These are phyloP conservation scores for Ceriops tagal DNA, from an alignment of 345 rosid genomes.

Conservation along the genomic window DNA sequence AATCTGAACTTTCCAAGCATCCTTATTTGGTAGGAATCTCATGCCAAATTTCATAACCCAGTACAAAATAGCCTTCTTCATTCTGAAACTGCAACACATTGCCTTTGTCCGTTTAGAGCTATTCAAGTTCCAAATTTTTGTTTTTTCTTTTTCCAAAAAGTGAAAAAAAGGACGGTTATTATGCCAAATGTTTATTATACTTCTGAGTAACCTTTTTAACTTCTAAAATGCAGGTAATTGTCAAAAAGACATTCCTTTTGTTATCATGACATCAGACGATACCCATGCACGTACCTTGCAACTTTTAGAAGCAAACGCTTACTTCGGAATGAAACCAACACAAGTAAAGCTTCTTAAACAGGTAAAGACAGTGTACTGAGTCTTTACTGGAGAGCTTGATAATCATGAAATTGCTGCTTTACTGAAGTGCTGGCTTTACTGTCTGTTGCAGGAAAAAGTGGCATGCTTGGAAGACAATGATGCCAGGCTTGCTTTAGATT, in stretches of 20 bases:
- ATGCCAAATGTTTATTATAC: background rate
- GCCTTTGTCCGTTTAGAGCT: background rate
- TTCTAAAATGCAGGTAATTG: conserved; percentile 41
- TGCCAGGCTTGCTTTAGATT: conserved; percentile 82
- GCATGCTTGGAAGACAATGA: conserved; percentile 94
- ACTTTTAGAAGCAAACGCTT: conserved; percentile 68
- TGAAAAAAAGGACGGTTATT: background rate
- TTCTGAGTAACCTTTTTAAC: background rate
- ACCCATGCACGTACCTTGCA: conserved; percentile 69
- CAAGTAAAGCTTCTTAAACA: conserved; percentile 93
- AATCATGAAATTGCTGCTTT: background rate
- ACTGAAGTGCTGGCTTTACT: conserved; percentile 6
- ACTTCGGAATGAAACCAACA: conserved; percentile 83
- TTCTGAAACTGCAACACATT: too few relatives aligned
- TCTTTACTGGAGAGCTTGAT: conserved; percentile 3
- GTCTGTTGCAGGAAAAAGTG: conserved; percentile 76
- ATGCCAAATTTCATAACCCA: too few relatives aligned
- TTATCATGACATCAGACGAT: conserved; percentile 96
- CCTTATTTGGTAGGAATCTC: too few relatives aligned
- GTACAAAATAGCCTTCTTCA: too few relatives aligned
- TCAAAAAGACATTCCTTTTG: conserved; percentile 69
- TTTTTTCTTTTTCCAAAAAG: background rate
- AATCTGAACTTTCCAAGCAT: too few relatives aligned
- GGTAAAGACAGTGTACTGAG: conserved; percentile 37
- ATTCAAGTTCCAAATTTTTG: background rate